Evolutionary conservation across 768 basidiomycete species (phyloP), one percentile per base, ranked within the genome.

Genomic region (Mycena amicta): DNA sequence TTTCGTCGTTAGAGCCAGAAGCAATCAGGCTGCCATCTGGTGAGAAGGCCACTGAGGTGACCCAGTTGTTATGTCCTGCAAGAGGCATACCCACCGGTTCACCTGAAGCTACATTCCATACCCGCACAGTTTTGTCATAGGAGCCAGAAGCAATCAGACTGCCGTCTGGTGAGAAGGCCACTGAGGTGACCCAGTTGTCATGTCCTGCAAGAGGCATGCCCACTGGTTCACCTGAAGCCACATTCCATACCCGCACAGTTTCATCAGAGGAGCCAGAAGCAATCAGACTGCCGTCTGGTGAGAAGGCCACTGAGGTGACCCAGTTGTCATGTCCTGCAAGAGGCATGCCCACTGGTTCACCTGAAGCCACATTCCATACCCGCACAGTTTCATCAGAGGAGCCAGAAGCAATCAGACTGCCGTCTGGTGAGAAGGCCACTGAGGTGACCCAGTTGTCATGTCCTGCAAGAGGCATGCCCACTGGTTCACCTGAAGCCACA

Each of bases 131-230:
- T 11, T 15, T 54, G 43, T 66, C 66, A 8, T 20, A 4, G 20
- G 57, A 66, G n/a, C 65, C 66, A 49, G 66, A 66, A 2, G 53
- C 67, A 52, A 67, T 59, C 12, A 43, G 50, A 15, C 47, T 59
- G 22, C 63, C 67, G 33, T 68, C 63, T 2, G 63, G 60, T 2
- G 68, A 70, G 52, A 66, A 72, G 18, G 63, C 62, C 29, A 70
- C 64, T 23, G 62, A 62, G 3, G 16, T 59, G 18, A 70, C 66
- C 20, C 39, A 30, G 37, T 58, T 54, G 3, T 22, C 52, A 47
- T 70, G 68, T 13, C 57, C 65, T 46, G 54, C 25, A 3, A 62
- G 46, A 16, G 33, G 41, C 2, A 22, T 6, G 2, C 16, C 28
- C 6, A 47, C n/a, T 6, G 16, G 26, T 50, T 65, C 45, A n/a